These are phyloP conservation scores for Penicillium dipodomyicola DNA, from an alignment of 495 filamentous ascomycete species.

Conservation along the genomic window DNA sequence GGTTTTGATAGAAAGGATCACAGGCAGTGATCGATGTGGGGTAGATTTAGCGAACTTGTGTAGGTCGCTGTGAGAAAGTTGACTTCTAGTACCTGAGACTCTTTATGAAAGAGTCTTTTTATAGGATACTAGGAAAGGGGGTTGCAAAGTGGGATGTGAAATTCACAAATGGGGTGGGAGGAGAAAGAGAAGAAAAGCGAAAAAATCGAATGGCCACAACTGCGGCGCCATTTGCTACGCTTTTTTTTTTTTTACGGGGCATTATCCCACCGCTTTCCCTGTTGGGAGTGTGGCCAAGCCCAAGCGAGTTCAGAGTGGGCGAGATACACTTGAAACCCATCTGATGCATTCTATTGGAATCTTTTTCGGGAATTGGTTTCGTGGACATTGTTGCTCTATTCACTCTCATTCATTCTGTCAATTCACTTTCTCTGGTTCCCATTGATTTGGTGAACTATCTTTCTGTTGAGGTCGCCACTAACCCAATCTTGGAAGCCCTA, in stretches of 20 bases:
- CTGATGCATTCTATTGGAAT: background rate
- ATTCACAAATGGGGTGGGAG: slow-evolving; percentile 37
- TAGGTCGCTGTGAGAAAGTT: slow-evolving; percentile 25
- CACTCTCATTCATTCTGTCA: background rate
- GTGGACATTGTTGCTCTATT: background rate
- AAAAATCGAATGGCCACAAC: slow-evolving; percentile 28
- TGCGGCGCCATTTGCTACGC: slow-evolving; percentile 29
- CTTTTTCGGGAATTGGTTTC: background rate
- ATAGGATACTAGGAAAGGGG: slow-evolving; percentile 28
- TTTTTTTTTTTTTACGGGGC: slow-evolving; percentile 36
- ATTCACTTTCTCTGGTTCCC: background rate
- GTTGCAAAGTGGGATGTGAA: slow-evolving; percentile 32
- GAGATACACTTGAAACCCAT: background rate
- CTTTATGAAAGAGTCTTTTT: slow-evolving; percentile 32
- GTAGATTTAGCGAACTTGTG: slow-evolving; percentile 43
- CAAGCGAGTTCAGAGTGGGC: slow-evolving; percentile 11
- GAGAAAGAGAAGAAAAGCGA: slow-evolving; percentile 37
- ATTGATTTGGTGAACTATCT: slow-evolving; percentile 5
- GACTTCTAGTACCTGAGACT: slow-evolving; percentile 43
- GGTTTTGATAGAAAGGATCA: slow-evolving; percentile 62
- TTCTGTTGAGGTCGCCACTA: slow-evolving; percentile 9
- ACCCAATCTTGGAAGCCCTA: slow-evolving; percentile 30
- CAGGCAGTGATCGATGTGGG: slow-evolving; percentile 62
- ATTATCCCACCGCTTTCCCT: slow-evolving; percentile 23
- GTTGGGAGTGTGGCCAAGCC: slow-evolving; percentile 5